A percentile compares a stretch with the other conserved stretches of the same genome.
Conservation (phyloP, 768 basidiomycete genomes). For the Galerina marginata region DNA sequence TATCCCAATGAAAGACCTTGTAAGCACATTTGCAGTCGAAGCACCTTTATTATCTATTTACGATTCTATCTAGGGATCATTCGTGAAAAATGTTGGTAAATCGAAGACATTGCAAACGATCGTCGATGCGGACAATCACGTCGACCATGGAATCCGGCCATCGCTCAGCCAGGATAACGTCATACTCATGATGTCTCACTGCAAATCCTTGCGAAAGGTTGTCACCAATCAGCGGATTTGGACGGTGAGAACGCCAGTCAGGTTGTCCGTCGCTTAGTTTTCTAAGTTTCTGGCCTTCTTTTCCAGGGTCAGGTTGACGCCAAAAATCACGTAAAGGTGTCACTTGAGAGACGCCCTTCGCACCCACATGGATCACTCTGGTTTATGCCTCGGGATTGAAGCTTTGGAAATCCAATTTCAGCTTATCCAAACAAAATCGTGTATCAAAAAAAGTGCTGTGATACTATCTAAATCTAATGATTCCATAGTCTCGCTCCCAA, state of each 20-base stretch:
- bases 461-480: conserved; percentile 7
- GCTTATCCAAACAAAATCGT: background rate
- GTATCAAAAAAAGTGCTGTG: background rate
- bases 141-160: conserved; percentile 43
- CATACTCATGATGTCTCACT: conserved; percentile 44
- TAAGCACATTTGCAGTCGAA: conserved; percentile 28
- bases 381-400: conserved; percentile 43
- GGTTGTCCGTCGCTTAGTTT: background rate
- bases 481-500: background rate
- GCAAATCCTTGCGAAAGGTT: conserved; percentile 48
- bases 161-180: conserved; percentile 44
- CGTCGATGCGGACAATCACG: conserved; percentile 50
- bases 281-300: conserved; percentile 1
- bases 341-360: conserved; percentile 37
- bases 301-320: conserved; percentile 32
- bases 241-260: conserved; percentile 48
- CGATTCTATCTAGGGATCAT: conserved; percentile 28
- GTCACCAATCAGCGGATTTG: conserved; percentile 57
- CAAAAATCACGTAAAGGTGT: conserved; percentile 22
- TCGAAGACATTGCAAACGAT: conserved; percentile 49
- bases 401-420: background rate
- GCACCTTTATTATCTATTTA: background rate
- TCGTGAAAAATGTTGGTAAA: conserved; percentile 39
- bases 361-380: conserved; percentile 36
- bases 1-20: conserved; percentile 57